Conservation (phyloP, 495 filamentous ascomycete genomes). For the Tuber brumale region DNA sequence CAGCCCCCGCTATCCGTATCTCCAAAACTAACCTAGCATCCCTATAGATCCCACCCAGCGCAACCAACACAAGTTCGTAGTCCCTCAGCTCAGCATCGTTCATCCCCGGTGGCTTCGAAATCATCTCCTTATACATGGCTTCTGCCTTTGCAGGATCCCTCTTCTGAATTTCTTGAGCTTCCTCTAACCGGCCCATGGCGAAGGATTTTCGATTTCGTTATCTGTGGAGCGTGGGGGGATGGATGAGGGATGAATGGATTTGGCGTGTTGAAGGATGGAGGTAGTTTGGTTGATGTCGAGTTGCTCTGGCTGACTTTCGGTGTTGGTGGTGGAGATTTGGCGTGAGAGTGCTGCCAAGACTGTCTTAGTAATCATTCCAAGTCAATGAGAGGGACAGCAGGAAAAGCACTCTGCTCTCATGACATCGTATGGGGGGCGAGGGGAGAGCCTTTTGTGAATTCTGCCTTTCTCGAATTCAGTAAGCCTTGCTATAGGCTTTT, state of each 20-base stretch:
- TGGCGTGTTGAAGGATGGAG: constrained; percentile 11
- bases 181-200: constrained; percentile 54
- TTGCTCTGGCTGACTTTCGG: constrained; percentile 21
- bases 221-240: background rate
- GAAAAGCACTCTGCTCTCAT: background rate
- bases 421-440: background rate
- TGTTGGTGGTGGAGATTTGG: constrained; percentile 26
- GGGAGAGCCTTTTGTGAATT: background rate
- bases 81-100: constrained; percentile 78
- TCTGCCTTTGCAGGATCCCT: constrained; percentile 73
- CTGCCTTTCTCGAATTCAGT: background rate
- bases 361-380: constrained; percentile 24
- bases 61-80: constrained; percentile 77
- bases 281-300: constrained; percentile 27
- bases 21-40: constrained; percentile 60
- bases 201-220: constrained; percentile 5
- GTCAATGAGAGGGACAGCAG: background rate
- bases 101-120: constrained; percentile 72
- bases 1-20: constrained; percentile 6
- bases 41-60: constrained; percentile 83
- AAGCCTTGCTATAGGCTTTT: background rate
- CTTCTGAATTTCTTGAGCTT: constrained; percentile 78
- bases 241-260: constrained; percentile 25
- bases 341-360: constrained; percentile 29
- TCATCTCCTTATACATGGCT: constrained; percentile 75